These are phyloP conservation scores for Leccinum obscurum DNA, from an alignment of 768 basidiomycete genomes.

Conservation along the genomic window DNA sequence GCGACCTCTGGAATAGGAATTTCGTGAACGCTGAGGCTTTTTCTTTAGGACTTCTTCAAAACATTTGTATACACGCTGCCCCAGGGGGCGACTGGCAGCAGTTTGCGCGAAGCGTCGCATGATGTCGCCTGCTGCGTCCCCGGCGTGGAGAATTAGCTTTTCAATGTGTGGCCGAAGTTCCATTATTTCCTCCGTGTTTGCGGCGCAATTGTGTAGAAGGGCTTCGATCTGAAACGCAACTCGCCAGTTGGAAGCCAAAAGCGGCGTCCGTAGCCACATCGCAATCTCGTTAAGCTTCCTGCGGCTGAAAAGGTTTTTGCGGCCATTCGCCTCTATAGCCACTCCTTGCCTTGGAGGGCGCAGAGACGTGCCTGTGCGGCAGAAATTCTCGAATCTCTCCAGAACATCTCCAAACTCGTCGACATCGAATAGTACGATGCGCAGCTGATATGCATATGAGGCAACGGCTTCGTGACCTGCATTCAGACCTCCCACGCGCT, in stretches of 20 bases:
- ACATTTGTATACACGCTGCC: slow-evolving; percentile 44
- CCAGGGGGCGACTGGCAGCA: slow-evolving; percentile 46
- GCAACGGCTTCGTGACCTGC: slow-evolving; percentile 59
- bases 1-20: slow-evolving; percentile 36
- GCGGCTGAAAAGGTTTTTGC: slow-evolving; percentile 50
- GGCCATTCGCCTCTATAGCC: slow-evolving; percentile 48
- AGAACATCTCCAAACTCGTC: slow-evolving; percentile 35
- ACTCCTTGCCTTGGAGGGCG: slow-evolving; percentile 34
- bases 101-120: slow-evolving; percentile 55
- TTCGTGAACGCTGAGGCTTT: slow-evolving; percentile 17
- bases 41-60: slow-evolving; percentile 40
- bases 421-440: slow-evolving; percentile 57
- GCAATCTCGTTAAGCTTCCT: slow-evolving; percentile 48
- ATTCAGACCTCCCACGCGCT: slow-evolving; percentile 58
- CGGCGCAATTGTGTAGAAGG: slow-evolving; percentile 58
- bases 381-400: slow-evolving; percentile 52
- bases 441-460: slow-evolving; percentile 71
- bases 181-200: slow-evolving; percentile 60
- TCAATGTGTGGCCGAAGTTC: slow-evolving; percentile 46
- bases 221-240: slow-evolving; percentile 80
- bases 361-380: slow-evolving; percentile 46
- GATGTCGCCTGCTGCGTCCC: slow-evolving; percentile 43
- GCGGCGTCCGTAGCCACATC: slow-evolving; percentile 44
- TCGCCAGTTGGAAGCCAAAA: slow-evolving; percentile 45
- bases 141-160: slow-evolving; percentile 36